Conservation (phyloP, 2,329 filamentous ascomycete species). For the Piedraia hortae region DNA sequence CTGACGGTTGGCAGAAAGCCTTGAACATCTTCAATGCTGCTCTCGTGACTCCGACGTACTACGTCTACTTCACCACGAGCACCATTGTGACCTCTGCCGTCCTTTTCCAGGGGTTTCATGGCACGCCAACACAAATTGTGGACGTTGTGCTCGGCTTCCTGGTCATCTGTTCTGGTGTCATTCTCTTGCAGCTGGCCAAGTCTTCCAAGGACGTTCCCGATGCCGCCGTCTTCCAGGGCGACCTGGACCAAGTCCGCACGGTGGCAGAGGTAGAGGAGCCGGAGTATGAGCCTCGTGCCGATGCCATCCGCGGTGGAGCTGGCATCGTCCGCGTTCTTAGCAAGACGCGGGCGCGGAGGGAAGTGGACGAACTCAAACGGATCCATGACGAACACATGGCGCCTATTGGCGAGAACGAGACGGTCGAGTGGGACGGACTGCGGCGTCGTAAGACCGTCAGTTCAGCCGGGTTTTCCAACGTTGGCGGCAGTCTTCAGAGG, state of each 20-base stretch:
- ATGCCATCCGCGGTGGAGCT: conserved; percentile 75
- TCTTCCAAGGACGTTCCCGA: conserved; percentile 95
- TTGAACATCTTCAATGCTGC: conserved; percentile 92
- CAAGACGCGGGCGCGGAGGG: conserved; percentile 43
- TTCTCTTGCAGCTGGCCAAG: conserved; percentile 85
- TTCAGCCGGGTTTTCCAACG: conserved; percentile 13
- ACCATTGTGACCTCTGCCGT: conserved; percentile 87
- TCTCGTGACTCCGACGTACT: conserved; percentile 91
- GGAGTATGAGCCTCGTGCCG: conserved; percentile 88
- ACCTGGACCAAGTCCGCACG: conserved; percentile 82
- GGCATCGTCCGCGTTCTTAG: conserved; percentile 71
- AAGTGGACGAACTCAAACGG: conserved; percentile 50
- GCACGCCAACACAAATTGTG: conserved; percentile 48
- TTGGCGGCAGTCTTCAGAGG: conserved; percentile 16
- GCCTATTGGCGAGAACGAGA: conserved; percentile 49
- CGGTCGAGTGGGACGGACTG: conserved; percentile 68
- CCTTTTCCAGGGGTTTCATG: conserved; percentile 82
- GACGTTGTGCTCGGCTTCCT: conserved; percentile 86
- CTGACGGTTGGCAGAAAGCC: conserved; percentile 46
- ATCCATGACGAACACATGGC: conserved; percentile 51
- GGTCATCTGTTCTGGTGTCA: conserved; percentile 75
- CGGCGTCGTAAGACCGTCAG: conserved; percentile 37
- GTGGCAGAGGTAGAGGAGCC: conserved; percentile 87
- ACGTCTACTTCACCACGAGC: conserved; percentile 89
- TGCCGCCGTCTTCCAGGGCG: conserved; percentile 67